Percentiles rank a stretch among this genome's conserved stretches.
These are phyloP conservation scores for Setaria italica DNA, from an alignment of 202 grass and related monocot species.

Conservation along the genomic window DNA sequence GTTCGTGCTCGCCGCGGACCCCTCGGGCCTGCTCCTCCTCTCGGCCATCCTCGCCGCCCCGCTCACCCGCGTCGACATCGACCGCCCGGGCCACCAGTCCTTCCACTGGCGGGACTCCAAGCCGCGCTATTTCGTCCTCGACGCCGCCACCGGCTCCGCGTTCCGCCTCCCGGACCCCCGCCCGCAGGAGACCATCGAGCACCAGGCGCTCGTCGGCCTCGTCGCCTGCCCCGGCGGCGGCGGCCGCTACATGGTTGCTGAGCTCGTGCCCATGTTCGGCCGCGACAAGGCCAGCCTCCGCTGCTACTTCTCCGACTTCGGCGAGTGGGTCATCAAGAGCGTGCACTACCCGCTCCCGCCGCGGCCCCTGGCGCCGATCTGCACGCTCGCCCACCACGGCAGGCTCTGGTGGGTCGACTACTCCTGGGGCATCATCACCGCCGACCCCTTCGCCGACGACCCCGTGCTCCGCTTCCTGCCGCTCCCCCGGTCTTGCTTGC, in stretches of 20 bases:
- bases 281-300: background rate
- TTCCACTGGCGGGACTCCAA: background rate
- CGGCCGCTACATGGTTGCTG: constrained; percentile 54
- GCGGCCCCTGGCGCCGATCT: background rate
- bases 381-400: constrained; percentile 32
- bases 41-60: background rate
- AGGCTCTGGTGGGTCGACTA: constrained; percentile 24
- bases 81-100: background rate
- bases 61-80: background rate
- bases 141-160: constrained; percentile 51
- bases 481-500: background rate
- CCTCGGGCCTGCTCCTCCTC: constrained; percentile 21
- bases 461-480: constrained; percentile 18
- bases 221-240: constrained; percentile 6
- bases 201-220: constrained; percentile 8
- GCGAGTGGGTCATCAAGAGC: constrained; percentile 31
- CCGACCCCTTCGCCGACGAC: constrained; percentile 4
- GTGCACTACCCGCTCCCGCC: constrained; percentile 24
- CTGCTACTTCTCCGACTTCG: constrained; percentile 31
- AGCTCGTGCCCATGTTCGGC: constrained; percentile 37
- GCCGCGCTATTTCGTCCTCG: constrained; percentile 37
- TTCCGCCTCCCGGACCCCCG: constrained; percentile 4
- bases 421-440: constrained; percentile 22
- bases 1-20: constrained; percentile 1
- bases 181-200: background rate